A percentile compares a stretch with the other conserved stretches of the same genome.
These are phyloP conservation scores for Eucalyptus curtisii DNA, from an alignment of 345 rosid species.

Conservation along the genomic window DNA sequence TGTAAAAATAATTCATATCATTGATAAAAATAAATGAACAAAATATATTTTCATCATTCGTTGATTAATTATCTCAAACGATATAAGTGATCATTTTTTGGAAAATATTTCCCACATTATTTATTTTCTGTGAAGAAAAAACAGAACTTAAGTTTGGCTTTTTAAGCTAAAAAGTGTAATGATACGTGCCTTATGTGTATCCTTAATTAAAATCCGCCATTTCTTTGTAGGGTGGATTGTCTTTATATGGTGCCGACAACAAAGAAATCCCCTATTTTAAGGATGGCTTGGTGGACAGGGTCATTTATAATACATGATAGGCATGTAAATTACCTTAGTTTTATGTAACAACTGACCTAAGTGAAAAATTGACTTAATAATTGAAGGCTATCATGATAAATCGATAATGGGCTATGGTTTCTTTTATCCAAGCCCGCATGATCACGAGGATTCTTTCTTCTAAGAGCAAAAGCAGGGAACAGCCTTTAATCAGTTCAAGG, in stretches of 20 bases:
- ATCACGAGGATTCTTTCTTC: not conserved
- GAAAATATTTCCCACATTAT: accelerated
- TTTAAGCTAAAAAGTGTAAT: not conserved
- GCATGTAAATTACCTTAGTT: not conserved
- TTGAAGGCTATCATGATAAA: not conserved
- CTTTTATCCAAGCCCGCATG: not conserved
- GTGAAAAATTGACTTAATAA: not conserved
- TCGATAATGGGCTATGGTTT: not conserved
- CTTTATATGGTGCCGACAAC: not conserved
- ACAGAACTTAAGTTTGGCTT: not conserved
- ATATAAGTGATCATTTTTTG: too few species aligned
- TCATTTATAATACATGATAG: not conserved
- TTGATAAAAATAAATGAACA: accelerated
- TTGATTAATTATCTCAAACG: too few species aligned
- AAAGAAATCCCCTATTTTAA: not conserved
- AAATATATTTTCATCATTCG: too few species aligned
- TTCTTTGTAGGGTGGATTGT: not conserved
- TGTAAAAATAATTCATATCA: accelerated
- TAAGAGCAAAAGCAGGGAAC: not conserved
- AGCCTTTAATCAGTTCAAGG: not conserved
- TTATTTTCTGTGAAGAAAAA: too few species aligned
- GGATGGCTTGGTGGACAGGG: not conserved
- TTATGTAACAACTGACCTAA: not conserved
- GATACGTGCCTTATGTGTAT: not conserved
- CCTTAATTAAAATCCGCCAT: not conserved